phyloP scores from a whole-genome alignment of 768 basidiomycete species.

The Suillus lakei region DNA sequence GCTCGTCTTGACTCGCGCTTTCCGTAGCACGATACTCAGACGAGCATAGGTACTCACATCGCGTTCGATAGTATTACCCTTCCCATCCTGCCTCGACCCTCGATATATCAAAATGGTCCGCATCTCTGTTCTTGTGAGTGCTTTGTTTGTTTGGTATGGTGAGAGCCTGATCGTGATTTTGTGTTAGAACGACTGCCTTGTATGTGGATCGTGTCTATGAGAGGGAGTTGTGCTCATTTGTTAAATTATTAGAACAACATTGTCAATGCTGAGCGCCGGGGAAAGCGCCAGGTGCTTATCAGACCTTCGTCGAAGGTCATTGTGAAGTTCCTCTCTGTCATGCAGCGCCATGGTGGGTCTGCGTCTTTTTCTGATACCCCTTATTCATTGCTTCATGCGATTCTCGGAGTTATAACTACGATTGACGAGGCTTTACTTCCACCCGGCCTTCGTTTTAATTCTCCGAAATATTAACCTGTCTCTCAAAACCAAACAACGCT shows the following conservation, averaged over 20 bases:
- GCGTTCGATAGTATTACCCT: conserved; percentile 28
- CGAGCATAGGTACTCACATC: conserved; percentile 57
- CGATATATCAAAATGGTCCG: conserved; percentile 72
- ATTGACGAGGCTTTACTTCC: conserved; percentile 58
- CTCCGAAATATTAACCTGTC: conserved; percentile 69
- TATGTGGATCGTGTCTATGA: conserved; percentile 26
- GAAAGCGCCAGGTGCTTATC: conserved; percentile 99
- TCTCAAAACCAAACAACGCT: conserved; percentile 67
- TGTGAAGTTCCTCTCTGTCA: conserved; percentile 96
- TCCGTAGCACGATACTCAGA: conserved; percentile 84
- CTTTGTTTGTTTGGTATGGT: background rate
- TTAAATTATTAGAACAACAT: conserved; percentile 82
- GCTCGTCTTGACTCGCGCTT: conserved; percentile 78
- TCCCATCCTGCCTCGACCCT: conserved; percentile 11
- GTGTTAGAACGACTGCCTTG: conserved; percentile 62
- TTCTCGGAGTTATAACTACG: conserved; percentile 88
- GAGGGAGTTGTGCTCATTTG: background rate
- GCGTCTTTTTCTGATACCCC: conserved; percentile 1
- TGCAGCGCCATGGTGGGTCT: conserved; percentile 95
- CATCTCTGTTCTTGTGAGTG: conserved; percentile 75
- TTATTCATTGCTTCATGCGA: conserved; percentile 42
- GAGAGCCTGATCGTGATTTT: background rate
- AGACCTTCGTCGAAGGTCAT: conserved; percentile 98
- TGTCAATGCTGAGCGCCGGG: conserved; percentile 99
- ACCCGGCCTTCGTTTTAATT: conserved; percentile 84